Conservation (phyloP, 106 monocot species). For the Triglochin maritima region DNA sequence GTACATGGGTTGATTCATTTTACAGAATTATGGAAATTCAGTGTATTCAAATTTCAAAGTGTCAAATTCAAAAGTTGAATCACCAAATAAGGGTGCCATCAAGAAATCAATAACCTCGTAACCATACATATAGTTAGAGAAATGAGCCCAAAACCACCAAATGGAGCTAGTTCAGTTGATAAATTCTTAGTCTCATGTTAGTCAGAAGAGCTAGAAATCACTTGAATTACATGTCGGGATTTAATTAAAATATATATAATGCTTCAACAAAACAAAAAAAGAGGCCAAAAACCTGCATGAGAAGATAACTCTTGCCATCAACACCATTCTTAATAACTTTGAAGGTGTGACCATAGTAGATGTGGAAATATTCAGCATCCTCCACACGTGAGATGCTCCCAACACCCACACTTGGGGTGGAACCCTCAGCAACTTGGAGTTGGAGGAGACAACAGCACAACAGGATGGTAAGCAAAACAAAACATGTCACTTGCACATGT, state of each 20-base stretch:
- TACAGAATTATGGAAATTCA: no score
- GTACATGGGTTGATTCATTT: no score
- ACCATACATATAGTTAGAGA: no score
- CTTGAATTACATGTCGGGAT: no score
- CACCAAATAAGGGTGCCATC: no score
- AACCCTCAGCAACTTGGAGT: slow-evolving; percentile 11
- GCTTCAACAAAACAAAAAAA: not conserved
- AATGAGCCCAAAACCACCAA: no score
- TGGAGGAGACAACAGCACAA: not conserved
- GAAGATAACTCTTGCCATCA: slow-evolving; percentile 91
- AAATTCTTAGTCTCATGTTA: no score
- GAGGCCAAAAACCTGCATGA: slow-evolving; percentile 55
- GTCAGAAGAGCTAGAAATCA: no score
- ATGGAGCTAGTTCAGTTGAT: no score
- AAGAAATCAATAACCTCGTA: no score
- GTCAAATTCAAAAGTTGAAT: no score
- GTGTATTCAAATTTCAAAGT: no score
- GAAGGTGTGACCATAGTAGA: slow-evolving; percentile 95
- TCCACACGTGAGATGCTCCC: slow-evolving; percentile 51
- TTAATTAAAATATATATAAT: not conserved
- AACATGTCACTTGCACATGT: not conserved
- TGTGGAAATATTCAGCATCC: slow-evolving; percentile 63
- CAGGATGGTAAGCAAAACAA: not conserved
- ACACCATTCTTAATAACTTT: slow-evolving; percentile 92
- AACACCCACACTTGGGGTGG: slow-evolving; percentile 14